Percentiles rank a stretch among this genome's conserved stretches.
Evolutionary conservation across 768 basidiomycete species (phyloP).

Genomic region (Termitomyces sp.): DNA sequence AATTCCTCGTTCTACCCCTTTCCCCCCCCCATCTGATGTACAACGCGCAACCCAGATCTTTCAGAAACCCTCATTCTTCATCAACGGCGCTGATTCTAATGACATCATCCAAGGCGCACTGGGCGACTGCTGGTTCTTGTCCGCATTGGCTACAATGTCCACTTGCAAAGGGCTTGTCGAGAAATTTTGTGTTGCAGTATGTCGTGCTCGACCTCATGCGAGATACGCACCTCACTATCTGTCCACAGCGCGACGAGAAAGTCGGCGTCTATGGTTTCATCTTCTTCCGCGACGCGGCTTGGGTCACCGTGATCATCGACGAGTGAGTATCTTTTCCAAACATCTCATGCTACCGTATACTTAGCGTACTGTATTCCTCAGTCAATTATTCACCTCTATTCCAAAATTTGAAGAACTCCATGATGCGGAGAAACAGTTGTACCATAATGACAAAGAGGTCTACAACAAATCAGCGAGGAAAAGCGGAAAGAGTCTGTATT

Average conservation of each 20-base stretch:
- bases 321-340: slow-evolving; percentile 34
- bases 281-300: slow-evolving; percentile 50
- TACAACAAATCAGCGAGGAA: slow-evolving; percentile 46
- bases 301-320: slow-evolving; percentile 55
- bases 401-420: slow-evolving; percentile 53
- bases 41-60: slow-evolving; percentile 51
- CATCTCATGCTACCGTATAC: neutral
- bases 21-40: slow-evolving; percentile 40
- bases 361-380: slow-evolving; percentile 16
- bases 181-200: slow-evolving; percentile 50
- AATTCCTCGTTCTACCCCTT: slow-evolving; percentile 5
- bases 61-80: slow-evolving; percentile 48
- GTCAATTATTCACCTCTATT: slow-evolving; percentile 46
- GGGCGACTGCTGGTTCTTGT: slow-evolving; percentile 55
- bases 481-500: slow-evolving; percentile 47
- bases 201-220: slow-evolving; percentile 10
- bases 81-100: slow-evolving; percentile 39
- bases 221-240: neutral
- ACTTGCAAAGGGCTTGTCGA: slow-evolving; percentile 44
- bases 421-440: slow-evolving; percentile 37
- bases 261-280: slow-evolving; percentile 61
- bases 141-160: slow-evolving; percentile 48
- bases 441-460: slow-evolving; percentile 47
- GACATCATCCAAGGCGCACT: slow-evolving; percentile 49
- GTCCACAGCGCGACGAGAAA: slow-evolving; percentile 42